Conservation (phyloP, 192 early-diverging fungal species). For the Mortierella claussenii region DNA sequence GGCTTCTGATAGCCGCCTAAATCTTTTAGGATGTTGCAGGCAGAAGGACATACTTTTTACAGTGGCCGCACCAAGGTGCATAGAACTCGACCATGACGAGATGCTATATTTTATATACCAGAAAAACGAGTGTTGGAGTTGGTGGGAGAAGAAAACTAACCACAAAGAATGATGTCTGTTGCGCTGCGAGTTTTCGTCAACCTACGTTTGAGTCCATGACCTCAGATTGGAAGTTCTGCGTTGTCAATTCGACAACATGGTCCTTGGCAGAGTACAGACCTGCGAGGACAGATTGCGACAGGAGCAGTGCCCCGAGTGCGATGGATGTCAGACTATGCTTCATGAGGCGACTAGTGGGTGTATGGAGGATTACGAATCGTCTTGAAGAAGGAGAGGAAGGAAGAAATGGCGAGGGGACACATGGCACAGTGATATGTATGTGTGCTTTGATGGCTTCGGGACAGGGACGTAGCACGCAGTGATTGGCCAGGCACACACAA, state of each 20-base stretch:
- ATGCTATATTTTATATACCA: conserved; percentile 55
- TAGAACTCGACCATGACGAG: conserved; percentile 93
- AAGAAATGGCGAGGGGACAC: not conserved
- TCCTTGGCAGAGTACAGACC: conserved; percentile 66
- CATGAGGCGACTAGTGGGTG: conserved; percentile 12
- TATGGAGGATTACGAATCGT: no score
- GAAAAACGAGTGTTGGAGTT: not conserved
- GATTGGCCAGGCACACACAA: no score
- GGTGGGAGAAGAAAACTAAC: not conserved
- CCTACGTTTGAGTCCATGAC: conserved; percentile 75
- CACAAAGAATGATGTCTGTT: no score
- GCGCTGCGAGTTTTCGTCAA: not conserved
- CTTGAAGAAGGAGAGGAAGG: conserved; percentile 8
- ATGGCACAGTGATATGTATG: no score
- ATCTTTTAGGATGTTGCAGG: no score
- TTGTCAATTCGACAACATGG: conserved; percentile 60
- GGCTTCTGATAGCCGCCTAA: no score
- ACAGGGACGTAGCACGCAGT: conserved; percentile 45
- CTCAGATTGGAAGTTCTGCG: conserved; percentile 71
- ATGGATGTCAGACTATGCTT: conserved; percentile 48
- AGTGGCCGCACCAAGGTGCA: conserved; percentile 98
- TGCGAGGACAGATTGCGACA: conserved; percentile 41
- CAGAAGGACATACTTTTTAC: conserved; percentile 80
- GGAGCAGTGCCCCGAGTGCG: conserved; percentile 45
- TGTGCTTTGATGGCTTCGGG: no score